These are phyloP conservation scores for Pyrenophora tritici-repentis DNA, from an alignment of 2,329 filamentous ascomycete genomes.

Conservation along the genomic window DNA sequence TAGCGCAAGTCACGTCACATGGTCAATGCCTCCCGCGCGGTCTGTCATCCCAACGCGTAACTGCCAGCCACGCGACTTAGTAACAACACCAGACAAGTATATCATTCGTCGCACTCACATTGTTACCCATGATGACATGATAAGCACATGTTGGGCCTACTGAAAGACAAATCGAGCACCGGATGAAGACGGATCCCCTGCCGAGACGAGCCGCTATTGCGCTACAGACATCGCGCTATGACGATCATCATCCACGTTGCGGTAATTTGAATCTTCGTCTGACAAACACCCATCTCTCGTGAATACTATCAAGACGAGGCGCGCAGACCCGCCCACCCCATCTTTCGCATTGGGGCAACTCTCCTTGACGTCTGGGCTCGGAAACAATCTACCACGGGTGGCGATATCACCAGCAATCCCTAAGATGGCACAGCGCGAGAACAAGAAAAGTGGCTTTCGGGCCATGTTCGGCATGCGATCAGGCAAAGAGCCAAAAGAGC, in stretches of 20 bases:
- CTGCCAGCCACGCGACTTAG: neutral
- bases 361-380: neutral
- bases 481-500: conserved; percentile 18
- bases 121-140: conserved; percentile 13
- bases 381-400: neutral
- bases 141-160: conserved; percentile 1
- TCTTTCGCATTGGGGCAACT: neutral
- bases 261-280: conserved; percentile 9
- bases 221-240: conserved; percentile 17
- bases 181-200: conserved; percentile 19
- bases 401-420: neutral
- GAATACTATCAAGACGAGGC: conserved; percentile 1
- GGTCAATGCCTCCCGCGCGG: conserved; percentile 12
- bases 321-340: neutral
- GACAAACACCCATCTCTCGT: conserved; percentile 3
- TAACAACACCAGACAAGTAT: neutral
- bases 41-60: neutral
- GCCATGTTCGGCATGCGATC: conserved; percentile 30
- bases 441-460: conserved; percentile 28
- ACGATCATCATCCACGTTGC: conserved; percentile 17
- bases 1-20: conserved; percentile 8
- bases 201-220: conserved; percentile 18
- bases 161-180: neutral
- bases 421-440: conserved; percentile 24
- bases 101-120: neutral